Evolutionary conservation across 192 early-diverging fungal genomes (phyloP), one percentile per base, ranked within the genome.

Genomic region (Coemansia sp.): DNA sequence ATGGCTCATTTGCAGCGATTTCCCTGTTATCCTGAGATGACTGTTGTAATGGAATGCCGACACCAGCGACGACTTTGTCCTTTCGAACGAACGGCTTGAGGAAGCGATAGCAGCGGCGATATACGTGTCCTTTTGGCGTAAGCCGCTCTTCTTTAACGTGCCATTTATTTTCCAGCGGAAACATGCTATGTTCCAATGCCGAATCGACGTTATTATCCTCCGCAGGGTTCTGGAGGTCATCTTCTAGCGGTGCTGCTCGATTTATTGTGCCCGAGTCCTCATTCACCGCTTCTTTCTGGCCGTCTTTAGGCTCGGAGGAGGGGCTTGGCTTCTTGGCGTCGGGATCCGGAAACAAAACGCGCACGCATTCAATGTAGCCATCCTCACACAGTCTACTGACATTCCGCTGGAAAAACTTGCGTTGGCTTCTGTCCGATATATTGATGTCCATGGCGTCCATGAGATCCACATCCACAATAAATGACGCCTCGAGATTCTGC

Each of bases 401-500:
- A 8, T 64, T 66, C 0, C 75, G 71, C 44, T 74, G 76, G 43
- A 77, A 83, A 57, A 74, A 77, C 51, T 56, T 71, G 44, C 62
- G 60, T 26, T 73, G 66, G 15, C 39, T 38, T 8, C 6, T 36
- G 51, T 72, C 60, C 57, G 57, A 67, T 12, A 72, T 21, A 39
- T 84, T 71, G 5, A 84, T 64, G 34, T 63, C 48, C 35, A 79
- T 26, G 1, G 46, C 71, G 7, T 75, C 73, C 8, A 79, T 59
- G 12, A 79, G 24, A 56, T 84, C 82, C 6, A 56, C 36, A 43
- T 79, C 77, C 1, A 79, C 61, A 73, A 84, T 84, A 23, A 53
- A 68, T 14, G 63, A 64, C 10, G 52, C 24, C 23, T 62, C 69
- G 0, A 65, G 16, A 12, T 58, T 41, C 46, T 68, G 52, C 16